These are phyloP conservation scores for Linderniella brevidens DNA, from an alignment of 257 asterid species.

Conservation along the genomic window DNA sequence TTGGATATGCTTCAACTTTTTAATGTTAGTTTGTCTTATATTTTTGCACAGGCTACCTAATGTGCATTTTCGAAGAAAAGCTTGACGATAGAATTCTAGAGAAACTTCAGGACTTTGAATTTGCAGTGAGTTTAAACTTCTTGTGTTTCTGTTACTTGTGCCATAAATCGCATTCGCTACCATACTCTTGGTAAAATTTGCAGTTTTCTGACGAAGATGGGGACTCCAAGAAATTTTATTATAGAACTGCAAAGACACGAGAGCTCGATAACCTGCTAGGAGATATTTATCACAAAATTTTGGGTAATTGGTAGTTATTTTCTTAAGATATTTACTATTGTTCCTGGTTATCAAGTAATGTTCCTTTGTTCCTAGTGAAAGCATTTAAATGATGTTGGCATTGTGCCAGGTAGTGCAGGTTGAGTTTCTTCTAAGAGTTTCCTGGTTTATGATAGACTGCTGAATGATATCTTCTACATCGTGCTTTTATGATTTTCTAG, in stretches of 20 bases:
- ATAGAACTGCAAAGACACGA: conserved; percentile 78
- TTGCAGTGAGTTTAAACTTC: conserved; percentile 41
- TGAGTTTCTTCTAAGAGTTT: conserved; percentile 7
- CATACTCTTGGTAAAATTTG: conserved; percentile 11
- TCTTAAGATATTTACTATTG: conserved; percentile 7
- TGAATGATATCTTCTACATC: background rate
- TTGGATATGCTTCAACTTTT: conserved; percentile 1
- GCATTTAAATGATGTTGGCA: conserved; percentile 8
- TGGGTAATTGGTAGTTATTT: conserved; percentile 37
- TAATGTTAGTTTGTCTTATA: conserved; percentile 6
- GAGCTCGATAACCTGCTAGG: conserved; percentile 86
- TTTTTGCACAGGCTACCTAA: conserved; percentile 67
- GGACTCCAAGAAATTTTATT: conserved; percentile 64
- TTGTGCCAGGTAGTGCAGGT: conserved; percentile 11
- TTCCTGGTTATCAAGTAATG: conserved; percentile 10
- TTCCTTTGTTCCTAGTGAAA: conserved; percentile 1
- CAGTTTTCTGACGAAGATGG: conserved; percentile 83
- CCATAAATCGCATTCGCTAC: background rate
- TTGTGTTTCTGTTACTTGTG: background rate
- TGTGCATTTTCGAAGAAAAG: conserved; percentile 79
- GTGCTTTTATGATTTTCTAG: conserved; percentile 7
- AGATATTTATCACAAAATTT: conserved; percentile 84
- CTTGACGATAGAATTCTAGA: conserved; percentile 44
- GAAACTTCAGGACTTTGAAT: conserved; percentile 77
- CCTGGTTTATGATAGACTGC: conserved; percentile 1